Evolutionary conservation across 192 early-diverging fungal species (phyloP), one percentile per base, ranked within the genome.

Genomic region (Coemansia sp.): DNA sequence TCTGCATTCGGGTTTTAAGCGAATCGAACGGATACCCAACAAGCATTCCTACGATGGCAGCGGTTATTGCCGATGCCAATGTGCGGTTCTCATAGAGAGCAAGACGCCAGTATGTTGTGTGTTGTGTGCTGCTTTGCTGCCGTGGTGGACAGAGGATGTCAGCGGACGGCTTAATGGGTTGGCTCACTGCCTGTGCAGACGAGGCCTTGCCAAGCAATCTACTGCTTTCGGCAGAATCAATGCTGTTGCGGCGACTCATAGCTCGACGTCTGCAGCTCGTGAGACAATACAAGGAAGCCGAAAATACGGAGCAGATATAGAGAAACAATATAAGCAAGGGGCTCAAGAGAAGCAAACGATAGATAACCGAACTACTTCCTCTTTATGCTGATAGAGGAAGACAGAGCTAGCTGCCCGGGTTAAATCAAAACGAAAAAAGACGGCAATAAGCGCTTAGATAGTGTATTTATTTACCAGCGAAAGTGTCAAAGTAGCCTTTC

Each of bases 1-100:
- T 96, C 78, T 98, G 97, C 94, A 98, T 95, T 57, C 95, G 84
- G 16, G 97, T 98, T 83, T 98, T 98, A 46, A 98, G 83, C 20
- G 94, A 93, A 78, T 98, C 97, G 81, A 97, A 97, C 77, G 91
- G 91, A 70, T 87, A 92, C 17, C 91, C 91, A 38, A 86, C 87
- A 43, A 90, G 65, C 38, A 89, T 88, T 39, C 90, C 88, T 9
- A 84, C 81, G 5, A 91, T 85, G 5, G 91, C 88, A 10, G 91
- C 91, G 22, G 85, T 85, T 17, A 90, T 87, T 32, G 91, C 91
- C 11, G 90, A 87, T 41, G 88, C 74, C 19, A 90, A 79, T 7
- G 90, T 92, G 40, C 88, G 81, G 70, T 92, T 81, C 50, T 81
- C 79, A 38, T 81, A 81, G 22, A 79, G 63, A 13, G 44, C 46